Base-by-base conservation (phyloP, 2,329 filamentous ascomycete species). In the Pseudocercospora ulei region DNA sequence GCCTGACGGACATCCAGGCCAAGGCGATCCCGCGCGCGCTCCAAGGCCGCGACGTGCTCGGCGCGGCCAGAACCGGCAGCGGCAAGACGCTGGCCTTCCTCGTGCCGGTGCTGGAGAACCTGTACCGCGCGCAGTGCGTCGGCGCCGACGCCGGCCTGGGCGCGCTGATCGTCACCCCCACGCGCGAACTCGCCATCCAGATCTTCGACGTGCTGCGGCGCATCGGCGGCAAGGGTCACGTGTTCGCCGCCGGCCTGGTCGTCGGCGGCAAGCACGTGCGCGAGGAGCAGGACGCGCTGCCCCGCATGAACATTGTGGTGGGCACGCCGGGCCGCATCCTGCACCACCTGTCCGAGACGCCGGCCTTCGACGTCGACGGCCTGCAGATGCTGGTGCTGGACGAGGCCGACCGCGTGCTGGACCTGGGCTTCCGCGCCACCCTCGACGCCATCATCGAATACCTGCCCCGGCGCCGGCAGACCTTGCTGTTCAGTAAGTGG, bases 11-110 rank as follows among this genome's bases (percentile, higher is more conserved):
- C 50, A 83, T 98, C 54, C 90, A 98, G 66, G 73, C 80, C 33
- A 80, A 80, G 56, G 86, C 87, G n/a, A 80, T 98, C 43, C 86
- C 84, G 4, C 71, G 86, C 44, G 87, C 84, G 5, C 72, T 98
- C 47, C 82, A 92, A 62, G 83, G 84, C 41, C 69, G 70, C 42
- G 90, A 98, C 60, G 82, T 98, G 25, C 76, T 98, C 25, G 90
- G 87, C 26, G 90, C 90, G 3, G 90, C 90, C 25, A 95, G 93
- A 65, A 96, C 88, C 0, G 88, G 88, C 35, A 92, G 83, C 58
- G 88, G 88, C 56, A 96, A 96, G 68, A 96, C 88, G 0, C 70
- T 98, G 14, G 84, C 90, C 0, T 98, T 98, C 60, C 66, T 98
- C 5, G 68, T 96, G 2, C 90, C 90, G 1, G 80, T 96, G 0